Evolutionary conservation across 805 yeast genomes (phyloP), one percentile per base, ranked within the genome.

Genomic region (Myxozyma melibiosi): DNA sequence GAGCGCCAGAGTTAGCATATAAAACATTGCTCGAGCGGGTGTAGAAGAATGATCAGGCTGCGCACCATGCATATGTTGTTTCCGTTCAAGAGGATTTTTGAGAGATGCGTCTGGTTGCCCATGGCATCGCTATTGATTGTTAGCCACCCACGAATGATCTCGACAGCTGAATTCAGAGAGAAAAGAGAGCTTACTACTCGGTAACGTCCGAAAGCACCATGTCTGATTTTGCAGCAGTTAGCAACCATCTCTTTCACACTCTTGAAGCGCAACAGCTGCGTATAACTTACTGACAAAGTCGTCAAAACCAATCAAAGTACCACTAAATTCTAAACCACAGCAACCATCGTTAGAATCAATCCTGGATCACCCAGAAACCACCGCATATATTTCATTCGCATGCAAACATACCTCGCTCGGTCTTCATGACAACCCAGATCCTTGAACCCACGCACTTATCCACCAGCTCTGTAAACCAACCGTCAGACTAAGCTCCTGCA

Each of bases 271-370:
- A 11, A 14, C 11, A 11, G 14, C 14, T 33, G 37, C 37, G 14
- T 11, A 14, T 33, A 3, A 59, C 75, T 62, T 69, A 65, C 76
- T 94, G 58, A 94, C 97, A 67, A 86, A 92, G 72, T 94, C 98
- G 70, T 94, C 99, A 71, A 92, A 92, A 0, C 98, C 98, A 28
- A 86, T 81, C 50, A 94, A 76, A 3, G 84, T 88, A 1, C 99
- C 99, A n/a, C 81, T 79, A 70, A 90, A 94, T 70, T 91, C 97
- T 70, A 18, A 60, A 73, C 76, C 43, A 79, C 34, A 2, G 6
- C 9, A 30, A 18, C 35, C n/a, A 16, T 27, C 20, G 34, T 20
- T 51, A 34, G 28, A 16, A 25, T 24, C 13, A 14, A 35, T 16
- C 33, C 30, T 24, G 37, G n/a, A 44, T 13, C 28, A n/a, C n/a